phyloP scores from a whole-genome alignment of 345 rosid species.

The Turritis glabra region DNA sequence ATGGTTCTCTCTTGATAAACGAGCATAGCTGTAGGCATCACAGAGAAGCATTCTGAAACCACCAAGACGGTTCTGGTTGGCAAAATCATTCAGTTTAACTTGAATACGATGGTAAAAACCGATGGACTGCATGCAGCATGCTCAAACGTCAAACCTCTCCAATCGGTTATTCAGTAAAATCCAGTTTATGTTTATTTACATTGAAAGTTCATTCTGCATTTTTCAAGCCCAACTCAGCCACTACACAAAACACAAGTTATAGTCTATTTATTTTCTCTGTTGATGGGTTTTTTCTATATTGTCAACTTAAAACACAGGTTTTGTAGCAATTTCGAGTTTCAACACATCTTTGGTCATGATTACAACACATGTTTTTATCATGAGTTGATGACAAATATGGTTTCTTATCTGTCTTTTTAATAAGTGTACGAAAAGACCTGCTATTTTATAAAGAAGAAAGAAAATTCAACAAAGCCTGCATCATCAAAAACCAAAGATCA shows the following conservation, averaged over 20 bases:
- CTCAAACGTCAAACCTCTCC: too few species aligned
- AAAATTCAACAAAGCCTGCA: neutral
- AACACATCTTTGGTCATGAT: neutral
- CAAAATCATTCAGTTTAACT: neutral
- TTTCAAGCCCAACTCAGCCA: neutral
- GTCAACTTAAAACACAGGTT: neutral
- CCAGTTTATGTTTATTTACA: too few species aligned
- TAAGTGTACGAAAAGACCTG: neutral
- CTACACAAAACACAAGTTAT: neutral
- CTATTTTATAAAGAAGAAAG: too few species aligned
- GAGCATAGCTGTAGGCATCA: neutral
- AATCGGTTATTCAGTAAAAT: too few species aligned
- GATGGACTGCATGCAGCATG: too few species aligned
- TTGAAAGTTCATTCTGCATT: too few species aligned
- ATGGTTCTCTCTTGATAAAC: neutral
- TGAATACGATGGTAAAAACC: too few species aligned
- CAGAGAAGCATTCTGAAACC: neutral
- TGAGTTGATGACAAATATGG: neutral
- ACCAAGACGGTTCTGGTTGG: neutral
- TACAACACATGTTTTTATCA: neutral
- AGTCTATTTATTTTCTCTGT: too few species aligned
- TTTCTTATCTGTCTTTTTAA: neutral
- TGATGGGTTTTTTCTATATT: too few species aligned
- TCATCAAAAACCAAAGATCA: too few species aligned
- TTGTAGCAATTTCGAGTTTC: neutral